These are phyloP conservation scores for Akanthomyces uredinophilus DNA, from an alignment of 2,329 filamentous ascomycete species.

Conservation along the genomic window DNA sequence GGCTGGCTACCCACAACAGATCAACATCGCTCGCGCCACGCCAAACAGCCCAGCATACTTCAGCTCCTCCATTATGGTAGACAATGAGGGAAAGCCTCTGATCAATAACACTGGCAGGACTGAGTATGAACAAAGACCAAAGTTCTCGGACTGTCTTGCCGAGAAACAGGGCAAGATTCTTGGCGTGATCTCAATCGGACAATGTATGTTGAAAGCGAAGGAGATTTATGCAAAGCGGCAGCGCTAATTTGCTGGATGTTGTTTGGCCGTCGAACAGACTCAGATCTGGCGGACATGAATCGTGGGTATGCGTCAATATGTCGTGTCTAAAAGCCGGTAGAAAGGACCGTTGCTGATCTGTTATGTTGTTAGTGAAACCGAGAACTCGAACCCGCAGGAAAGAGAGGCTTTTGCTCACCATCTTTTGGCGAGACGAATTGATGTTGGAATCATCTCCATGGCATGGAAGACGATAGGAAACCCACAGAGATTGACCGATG, in stretches of 20 bases:
- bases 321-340: not conserved
- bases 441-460: slow-evolving; percentile 68
- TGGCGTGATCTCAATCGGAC: slow-evolving; percentile 46
- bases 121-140: slow-evolving; percentile 46
- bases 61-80: slow-evolving; percentile 50
- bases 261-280: not conserved
- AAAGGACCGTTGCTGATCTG: not conserved
- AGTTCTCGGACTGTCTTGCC: slow-evolving; percentile 36
- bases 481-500: slow-evolving; percentile 39
- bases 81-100: slow-evolving; percentile 52
- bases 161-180: slow-evolving; percentile 31
- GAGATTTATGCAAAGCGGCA: not conserved
- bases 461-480: slow-evolving; percentile 66
- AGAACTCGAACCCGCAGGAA: not conserved
- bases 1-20: slow-evolving; percentile 69
- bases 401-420: slow-evolving; percentile 36
- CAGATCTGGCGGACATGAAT: not conserved
- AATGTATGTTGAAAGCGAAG: slow-evolving; percentile 30
- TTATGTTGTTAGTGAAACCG: not conserved
- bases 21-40: slow-evolving; percentile 45
- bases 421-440: slow-evolving; percentile 46
- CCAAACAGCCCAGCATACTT: slow-evolving; percentile 45
- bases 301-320: not conserved
- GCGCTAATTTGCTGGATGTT: not conserved
- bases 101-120: slow-evolving; percentile 56